Evolutionary conservation across 805 yeast species (phyloP), one percentile per base, ranked within the genome.

Genomic region (Ogataea ganodermae): DNA sequence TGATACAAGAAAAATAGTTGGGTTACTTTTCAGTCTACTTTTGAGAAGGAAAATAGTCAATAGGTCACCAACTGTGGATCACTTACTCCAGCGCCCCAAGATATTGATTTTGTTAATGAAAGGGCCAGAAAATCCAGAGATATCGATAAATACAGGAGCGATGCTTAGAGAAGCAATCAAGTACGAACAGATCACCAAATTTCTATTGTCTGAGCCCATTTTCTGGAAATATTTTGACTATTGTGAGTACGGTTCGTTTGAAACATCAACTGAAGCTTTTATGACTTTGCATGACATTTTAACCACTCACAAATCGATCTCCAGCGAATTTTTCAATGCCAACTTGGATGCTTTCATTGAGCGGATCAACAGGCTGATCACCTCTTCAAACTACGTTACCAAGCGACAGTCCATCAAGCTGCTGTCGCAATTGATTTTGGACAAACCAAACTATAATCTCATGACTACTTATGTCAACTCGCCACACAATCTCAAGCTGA

Each of bases 221-320:
- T 75, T 92, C 53, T 94, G 98, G 98, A 79, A 80, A 51, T 84
- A 82, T 58, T 92, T 94, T 67, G 80, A 78, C 37, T 89, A 86
- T 63, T 87, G 88, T 32, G 84, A 83, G 56, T 73, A 78, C 31
- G 84, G 84, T 4, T 81, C 86, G 23, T 94, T 94, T 70, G 98
- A 94, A 68, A 80, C 87, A 18, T 89, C 96, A 48, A 88, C 97
- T 0, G 97, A 90, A 62, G 81, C 96, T 1, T 87, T 92, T 66
- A 81, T 84, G 45, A 88, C 96, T 1, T 69, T 86, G 58, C 78
- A 73, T 56, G 92, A 84, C 51, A 69, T 87, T 30, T 71, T 94
- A 40, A 81, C 90, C 0, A 60, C 71, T 3, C 96, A 89, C 69
- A 83, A 84, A 52, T 78, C 76, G 53, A 64, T 84, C 22, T 89